phyloP scores from a whole-genome alignment of 2,329 filamentous ascomycete species.

The Xylariaceae sp. region DNA sequence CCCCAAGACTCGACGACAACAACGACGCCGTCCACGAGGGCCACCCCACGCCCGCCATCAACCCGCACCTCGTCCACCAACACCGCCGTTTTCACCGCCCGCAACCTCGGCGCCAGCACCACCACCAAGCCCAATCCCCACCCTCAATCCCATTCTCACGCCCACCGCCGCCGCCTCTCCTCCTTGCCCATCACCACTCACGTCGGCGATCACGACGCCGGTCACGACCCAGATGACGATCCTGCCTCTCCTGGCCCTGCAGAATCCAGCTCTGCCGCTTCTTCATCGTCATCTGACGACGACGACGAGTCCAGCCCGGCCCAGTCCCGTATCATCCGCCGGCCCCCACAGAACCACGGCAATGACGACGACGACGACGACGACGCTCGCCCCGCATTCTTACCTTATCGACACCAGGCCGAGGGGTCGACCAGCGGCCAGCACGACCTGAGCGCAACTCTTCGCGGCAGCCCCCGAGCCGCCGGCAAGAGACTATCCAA shows the following conservation, averaged over 20 bases:
- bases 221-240: conserved; percentile 36
- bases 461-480: conserved; percentile 45
- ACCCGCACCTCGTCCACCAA: conserved; percentile 50
- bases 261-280: conserved; percentile 36
- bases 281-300: conserved; percentile 26
- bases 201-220: conserved; percentile 32
- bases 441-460: conserved; percentile 52
- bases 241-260: conserved; percentile 42
- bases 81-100: conserved; percentile 36
- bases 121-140: conserved; percentile 31
- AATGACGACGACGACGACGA: conserved; percentile 50
- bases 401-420: conserved; percentile 41
- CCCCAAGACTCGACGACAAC: conserved; percentile 48
- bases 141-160: conserved; percentile 16
- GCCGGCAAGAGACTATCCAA: conserved; percentile 32
- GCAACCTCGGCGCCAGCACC: conserved; percentile 35
- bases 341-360: conserved; percentile 51
- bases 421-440: conserved; percentile 24
- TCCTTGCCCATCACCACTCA: conserved; percentile 42
- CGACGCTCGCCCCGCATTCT: conserved; percentile 56
- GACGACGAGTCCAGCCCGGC: conserved; percentile 45
- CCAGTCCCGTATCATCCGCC: conserved; percentile 59
- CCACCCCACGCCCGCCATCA: conserved; percentile 42
- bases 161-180: conserved; percentile 44
- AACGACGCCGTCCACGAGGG: conserved; percentile 43